Evolutionary conservation across 2,329 filamentous ascomycete species (phyloP).

Genomic region (Aspergillus terreus): DNA sequence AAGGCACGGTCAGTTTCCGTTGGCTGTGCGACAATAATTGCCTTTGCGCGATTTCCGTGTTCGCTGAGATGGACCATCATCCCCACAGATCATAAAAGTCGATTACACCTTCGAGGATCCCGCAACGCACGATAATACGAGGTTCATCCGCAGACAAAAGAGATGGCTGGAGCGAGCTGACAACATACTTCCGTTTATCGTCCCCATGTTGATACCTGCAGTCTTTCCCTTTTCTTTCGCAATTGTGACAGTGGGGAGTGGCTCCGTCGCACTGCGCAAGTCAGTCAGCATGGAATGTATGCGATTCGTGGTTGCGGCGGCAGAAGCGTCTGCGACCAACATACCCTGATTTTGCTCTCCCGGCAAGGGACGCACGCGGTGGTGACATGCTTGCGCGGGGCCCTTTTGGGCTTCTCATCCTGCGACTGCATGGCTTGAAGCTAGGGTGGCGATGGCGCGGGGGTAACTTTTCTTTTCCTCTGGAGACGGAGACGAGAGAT

Average conservation of each 20-base stretch:
- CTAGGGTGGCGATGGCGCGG: constrained; percentile 1
- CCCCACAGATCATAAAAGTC: too few relatives aligned
- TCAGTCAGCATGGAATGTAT: not conserved
- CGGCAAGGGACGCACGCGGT: constrained; percentile 44
- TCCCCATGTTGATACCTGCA: constrained; percentile 40
- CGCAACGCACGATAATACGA: not conserved
- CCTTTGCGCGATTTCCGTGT: not conserved
- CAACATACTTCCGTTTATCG: constrained; percentile 38
- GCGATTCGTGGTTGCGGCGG: not conserved
- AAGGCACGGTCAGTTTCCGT: constrained; percentile 6
- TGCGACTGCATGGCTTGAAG: constrained; percentile 21
- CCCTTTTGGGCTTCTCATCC: constrained; percentile 26
- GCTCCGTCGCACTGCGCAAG: constrained; percentile 33
- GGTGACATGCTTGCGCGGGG: constrained; percentile 41
- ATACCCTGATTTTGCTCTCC: constrained; percentile 44
- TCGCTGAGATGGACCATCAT: too few relatives aligned
- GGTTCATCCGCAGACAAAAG: not conserved
- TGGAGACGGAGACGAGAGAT: not conserved
- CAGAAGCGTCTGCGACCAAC: constrained; percentile 5
- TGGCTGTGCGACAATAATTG: not conserved
- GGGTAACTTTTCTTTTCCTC: not conserved
- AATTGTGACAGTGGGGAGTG: constrained; percentile 37
- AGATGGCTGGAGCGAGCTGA: not conserved
- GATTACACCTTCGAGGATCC: too few relatives aligned
- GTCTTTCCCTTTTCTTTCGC: constrained; percentile 34